Evolutionary conservation across 345 rosid genomes (phyloP), one percentile per base, ranked within the genome.

Genomic region (Eucalyptus sp.): DNA sequence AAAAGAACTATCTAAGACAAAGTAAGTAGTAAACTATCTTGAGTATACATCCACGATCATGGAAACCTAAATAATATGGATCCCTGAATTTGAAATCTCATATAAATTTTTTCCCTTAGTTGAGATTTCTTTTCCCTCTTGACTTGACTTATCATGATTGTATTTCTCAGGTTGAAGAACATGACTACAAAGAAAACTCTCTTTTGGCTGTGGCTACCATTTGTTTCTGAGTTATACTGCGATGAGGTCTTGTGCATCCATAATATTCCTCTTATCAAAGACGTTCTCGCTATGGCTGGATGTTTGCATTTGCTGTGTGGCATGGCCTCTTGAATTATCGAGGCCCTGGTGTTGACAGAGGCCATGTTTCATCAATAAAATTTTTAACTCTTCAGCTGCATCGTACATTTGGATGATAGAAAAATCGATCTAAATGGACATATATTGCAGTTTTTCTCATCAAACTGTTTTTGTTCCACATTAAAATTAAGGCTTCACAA

Each of bases 131-230:
- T 41, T 25, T 31, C 50, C 71, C 88, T 76, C 50, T 20, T 50
- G n/a, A 50, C 48, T 15, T 43, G 22, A n/a, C 7, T 44, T 33
- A 33, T 33, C 37, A 33, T 29, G 54, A 27, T 50, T 86, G 87
- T 56, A 54, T 86, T 41, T 89, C 83, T 83, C 88, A 89, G 91
- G 90, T 87, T 60, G 89, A 86, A 90, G 71, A 80, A 41, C 88
- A 49, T 81, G 41, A 56, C 71, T 88, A 54, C 24, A 29, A 62
- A 62, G 33, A 50, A 62, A 62, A 62, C 71, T 62, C 33, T 62
- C 33, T 29, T 13, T 62, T 29, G 80, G 88, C n/a, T 29, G 79
- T 49, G 60, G 51, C 25, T n/a, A 29, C 56, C 86, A 85, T 49
- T 43, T 48, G 14, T 31, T 62, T 62, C 17, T 62, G 3, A 4